Evolutionary conservation across 345 rosid species (phyloP), one percentile per base, ranked within the genome.

Genomic region (Punica granatum): DNA sequence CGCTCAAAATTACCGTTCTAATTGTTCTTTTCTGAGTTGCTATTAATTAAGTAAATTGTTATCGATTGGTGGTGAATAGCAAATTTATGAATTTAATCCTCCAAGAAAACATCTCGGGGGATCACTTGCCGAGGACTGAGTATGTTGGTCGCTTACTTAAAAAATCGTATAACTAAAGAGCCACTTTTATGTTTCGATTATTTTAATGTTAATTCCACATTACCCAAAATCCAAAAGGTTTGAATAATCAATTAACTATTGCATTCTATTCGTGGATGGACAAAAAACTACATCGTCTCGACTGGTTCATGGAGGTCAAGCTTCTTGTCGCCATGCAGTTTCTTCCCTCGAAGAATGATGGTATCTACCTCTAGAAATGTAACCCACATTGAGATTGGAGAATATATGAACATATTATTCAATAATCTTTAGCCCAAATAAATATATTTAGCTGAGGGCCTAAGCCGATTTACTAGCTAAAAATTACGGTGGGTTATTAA

Each of bases 131-230:
- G 25, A 67, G 60, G 70, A 67, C 42, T 56, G 70, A 67, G 70
- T 67, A 67, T 67, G 70, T 67, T 67, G 70, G 70, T 67, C 70
- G 63, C 30, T 51, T 37, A 13, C 32, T 67, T 19, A 56, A 51
- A 13, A 66, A 34, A 16, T 28, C 1, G 7, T 63, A 34, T 32
- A n/a, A n/a, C 15, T 21, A 30, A 43, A 2, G 30, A 48, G 1
- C 28, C 44, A 26, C n/a, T 7, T 65, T 10, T 44, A 11, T 30
- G 19, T 28, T 28, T 23, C 7, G 0, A 56, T 10, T 63, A 62
- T 63, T 34, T 34, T 33, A 39, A 63, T 34, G n/a, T 60, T 60
- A 7, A 60, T 4, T 14, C 32, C 3, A 14, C 21, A 18, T n/a
- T 3, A 3, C 64, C 31, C 44, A 6, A 63, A 34, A 62, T 62